Conservation (phyloP, 1,284 basidiomycete species). For the Lignosus rhinocerotis region DNA sequence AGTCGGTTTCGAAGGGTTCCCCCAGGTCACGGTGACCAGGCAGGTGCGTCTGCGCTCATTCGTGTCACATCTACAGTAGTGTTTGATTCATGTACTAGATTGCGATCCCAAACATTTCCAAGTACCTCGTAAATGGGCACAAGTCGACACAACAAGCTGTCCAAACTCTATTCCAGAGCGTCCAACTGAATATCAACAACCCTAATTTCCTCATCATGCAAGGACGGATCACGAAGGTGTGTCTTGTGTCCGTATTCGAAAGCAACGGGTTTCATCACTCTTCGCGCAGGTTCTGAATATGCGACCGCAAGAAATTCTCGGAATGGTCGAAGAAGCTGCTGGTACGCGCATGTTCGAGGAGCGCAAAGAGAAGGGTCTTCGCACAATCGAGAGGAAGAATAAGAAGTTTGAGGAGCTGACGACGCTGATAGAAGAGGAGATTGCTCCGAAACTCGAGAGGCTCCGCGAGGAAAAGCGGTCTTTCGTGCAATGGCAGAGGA, state of each 20-base stretch:
- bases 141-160: conserved; percentile 88
- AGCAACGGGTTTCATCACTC: conserved; percentile 18
- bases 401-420: conserved; percentile 93
- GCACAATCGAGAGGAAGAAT: conserved; percentile 98
- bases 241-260: not conserved
- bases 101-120: conserved; percentile 91
- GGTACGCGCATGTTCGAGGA: conserved; percentile 99
- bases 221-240: conserved; percentile 89
- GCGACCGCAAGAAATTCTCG: conserved; percentile 96
- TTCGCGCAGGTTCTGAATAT: conserved; percentile 85
- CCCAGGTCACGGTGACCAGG: conserved; percentile 95
- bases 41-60: conserved; percentile 58
- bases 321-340: conserved; percentile 98
- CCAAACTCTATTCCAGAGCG: conserved; percentile 94
- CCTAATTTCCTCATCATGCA: conserved; percentile 99
- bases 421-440: conserved; percentile 83
- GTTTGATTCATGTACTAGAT: conserved; percentile 52
- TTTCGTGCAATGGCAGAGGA: conserved; percentile 91
- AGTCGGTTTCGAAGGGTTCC: conserved; percentile 78
- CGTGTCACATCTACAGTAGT: not conserved
- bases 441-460: conserved; percentile 92
- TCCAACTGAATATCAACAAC: conserved; percentile 99
- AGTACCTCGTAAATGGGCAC: conserved; percentile 97
- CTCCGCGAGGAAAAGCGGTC: conserved; percentile 89
- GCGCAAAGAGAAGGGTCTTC: conserved; percentile 95